phyloP scores from a whole-genome alignment of 2,329 filamentous ascomycete species.

The Alternaria postmessia region DNA sequence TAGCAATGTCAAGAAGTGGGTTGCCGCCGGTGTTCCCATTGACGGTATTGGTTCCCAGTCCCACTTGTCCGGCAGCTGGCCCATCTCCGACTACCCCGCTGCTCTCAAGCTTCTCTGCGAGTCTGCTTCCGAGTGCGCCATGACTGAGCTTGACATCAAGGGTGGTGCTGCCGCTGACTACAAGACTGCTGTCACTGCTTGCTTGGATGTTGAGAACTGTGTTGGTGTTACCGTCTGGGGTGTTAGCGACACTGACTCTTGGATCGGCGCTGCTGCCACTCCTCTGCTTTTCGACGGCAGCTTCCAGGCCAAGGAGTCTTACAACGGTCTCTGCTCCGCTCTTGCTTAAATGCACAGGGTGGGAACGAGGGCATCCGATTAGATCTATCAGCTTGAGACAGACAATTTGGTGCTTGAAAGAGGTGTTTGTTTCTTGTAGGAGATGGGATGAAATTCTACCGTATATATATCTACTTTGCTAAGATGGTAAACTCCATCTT shows the following conservation, averaged over 20 bases:
- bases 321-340: conserved; percentile 39
- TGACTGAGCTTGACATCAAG: conserved; percentile 74
- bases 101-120: conserved; percentile 64
- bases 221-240: conserved; percentile 72
- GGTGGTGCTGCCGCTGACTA: conserved; percentile 66
- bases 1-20: conserved; percentile 69
- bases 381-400: neutral
- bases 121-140: conserved; percentile 65
- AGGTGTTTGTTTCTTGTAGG: neutral
- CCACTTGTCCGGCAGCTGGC: conserved; percentile 59
- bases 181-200: conserved; percentile 62
- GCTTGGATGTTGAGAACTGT: conserved; percentile 66
- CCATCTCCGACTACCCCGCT: conserved; percentile 55
- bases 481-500: neutral
- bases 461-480: conserved; percentile 2
- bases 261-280: conserved; percentile 46
- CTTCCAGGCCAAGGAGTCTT: conserved; percentile 54
- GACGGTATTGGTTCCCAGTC: conserved; percentile 70
- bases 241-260: conserved; percentile 54
- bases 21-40: conserved; percentile 68
- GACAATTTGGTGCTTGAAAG: neutral
- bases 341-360: conserved; percentile 11
- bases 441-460: conserved; percentile 4
- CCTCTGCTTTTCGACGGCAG: conserved; percentile 55
- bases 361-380: neutral